Evolutionary conservation across 768 basidiomycete species (phyloP).

Genomic region (Collybia mongolica): DNA sequence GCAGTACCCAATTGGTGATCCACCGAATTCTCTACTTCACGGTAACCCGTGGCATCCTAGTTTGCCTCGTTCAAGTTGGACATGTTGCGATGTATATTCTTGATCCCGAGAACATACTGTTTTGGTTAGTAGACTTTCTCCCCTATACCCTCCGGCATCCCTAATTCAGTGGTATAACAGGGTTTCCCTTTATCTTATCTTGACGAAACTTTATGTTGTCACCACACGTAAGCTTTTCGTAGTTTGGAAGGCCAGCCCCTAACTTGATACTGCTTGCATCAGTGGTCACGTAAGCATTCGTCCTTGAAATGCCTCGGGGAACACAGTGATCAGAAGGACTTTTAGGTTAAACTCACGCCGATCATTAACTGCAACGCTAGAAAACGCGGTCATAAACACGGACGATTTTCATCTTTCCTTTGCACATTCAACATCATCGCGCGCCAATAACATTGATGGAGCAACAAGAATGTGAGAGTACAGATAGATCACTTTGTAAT

Average conservation of each 20-base stretch:
- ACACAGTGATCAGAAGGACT: too few relatives aligned
- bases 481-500: too few relatives aligned
- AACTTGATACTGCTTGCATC: neutral
- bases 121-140: neutral
- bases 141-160: neutral
- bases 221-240: neutral
- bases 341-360: neutral
- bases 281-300: conserved; percentile 1
- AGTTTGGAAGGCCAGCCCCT: too few relatives aligned
- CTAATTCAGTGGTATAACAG: neutral
- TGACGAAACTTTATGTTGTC: conserved; percentile 6
- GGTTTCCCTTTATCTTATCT: neutral
- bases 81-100: conserved; percentile 7
- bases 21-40: conserved; percentile 5
- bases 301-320: neutral
- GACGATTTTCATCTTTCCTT: too few relatives aligned
- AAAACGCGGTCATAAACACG: neutral
- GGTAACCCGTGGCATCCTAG: conserved; percentile 6
- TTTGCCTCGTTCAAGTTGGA: conserved; percentile 2
- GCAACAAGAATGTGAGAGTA: too few relatives aligned
- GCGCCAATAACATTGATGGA: too few relatives aligned
- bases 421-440: too few relatives aligned
- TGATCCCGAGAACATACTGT: conserved; percentile 4
- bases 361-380: neutral
- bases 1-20: conserved; percentile 1